A percentile compares a stretch with the other conserved stretches of the same genome.
Evolutionary conservation across 106 monocot genomes (phyloP).

Genomic region (Iris macrosiphon): DNA sequence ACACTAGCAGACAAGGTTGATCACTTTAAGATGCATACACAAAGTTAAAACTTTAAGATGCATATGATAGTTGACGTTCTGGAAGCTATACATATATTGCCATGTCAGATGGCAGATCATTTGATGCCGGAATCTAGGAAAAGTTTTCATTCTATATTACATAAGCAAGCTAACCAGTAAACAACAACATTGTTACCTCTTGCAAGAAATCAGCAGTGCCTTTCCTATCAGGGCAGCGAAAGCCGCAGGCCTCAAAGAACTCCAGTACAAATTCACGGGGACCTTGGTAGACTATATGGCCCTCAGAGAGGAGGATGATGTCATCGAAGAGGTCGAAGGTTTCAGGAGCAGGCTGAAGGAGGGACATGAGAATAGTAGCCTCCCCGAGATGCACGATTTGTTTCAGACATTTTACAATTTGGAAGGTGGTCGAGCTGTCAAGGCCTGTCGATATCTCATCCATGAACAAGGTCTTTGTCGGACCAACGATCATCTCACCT

Average conservation of each 20-base stretch:
- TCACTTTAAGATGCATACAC: too few species aligned
- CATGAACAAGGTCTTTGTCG: conserved; percentile 58
- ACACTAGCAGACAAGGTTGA: too few species aligned
- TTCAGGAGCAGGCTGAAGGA: conserved; percentile 90
- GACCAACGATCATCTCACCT: conserved; percentile 77
- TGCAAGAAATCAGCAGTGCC: conserved; percentile 83
- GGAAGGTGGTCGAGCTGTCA: conserved; percentile 69
- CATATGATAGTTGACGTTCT: too few species aligned
- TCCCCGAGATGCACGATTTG: conserved; percentile 60
- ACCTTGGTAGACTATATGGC: conserved; percentile 83
- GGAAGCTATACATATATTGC: too few species aligned
- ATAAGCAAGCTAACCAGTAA: too few species aligned
- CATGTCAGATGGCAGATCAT: too few species aligned
- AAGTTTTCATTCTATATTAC: too few species aligned
- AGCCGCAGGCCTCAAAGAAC: conserved; percentile 69
- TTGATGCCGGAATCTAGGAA: neutral
- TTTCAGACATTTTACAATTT: conserved; percentile 72
- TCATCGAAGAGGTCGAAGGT: conserved; percentile 87
- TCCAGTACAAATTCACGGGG: conserved; percentile 62
- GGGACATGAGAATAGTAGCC: conserved; percentile 78
- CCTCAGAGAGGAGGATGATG: conserved; percentile 78
- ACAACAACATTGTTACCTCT: conserved; percentile 36
- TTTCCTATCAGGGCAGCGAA: conserved; percentile 75
- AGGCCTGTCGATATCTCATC: conserved; percentile 74
- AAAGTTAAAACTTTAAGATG: too few species aligned